Conservation (phyloP, 2,329 filamentous ascomycete species). For the Proliferodiscus dingleyae region DNA sequence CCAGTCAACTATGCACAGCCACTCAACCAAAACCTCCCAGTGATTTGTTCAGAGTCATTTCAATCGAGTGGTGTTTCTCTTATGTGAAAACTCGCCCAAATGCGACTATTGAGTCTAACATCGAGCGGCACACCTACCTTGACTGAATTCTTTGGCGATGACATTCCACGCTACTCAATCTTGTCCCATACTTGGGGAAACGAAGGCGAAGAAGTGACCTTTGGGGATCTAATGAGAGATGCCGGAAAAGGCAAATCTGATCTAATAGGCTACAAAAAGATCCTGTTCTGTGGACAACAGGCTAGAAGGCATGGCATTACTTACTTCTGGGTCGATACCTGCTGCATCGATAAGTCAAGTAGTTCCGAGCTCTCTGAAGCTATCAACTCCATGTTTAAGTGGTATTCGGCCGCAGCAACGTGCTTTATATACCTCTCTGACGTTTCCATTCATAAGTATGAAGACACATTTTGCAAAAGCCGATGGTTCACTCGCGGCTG, state of each 20-base stretch:
- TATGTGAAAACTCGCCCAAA: no score
- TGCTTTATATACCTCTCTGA: slow-evolving; percentile 17
- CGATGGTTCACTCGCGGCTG: slow-evolving; percentile 15
- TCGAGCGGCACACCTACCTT: no score
- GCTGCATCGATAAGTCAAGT: slow-evolving; percentile 18
- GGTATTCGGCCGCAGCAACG: slow-evolving; percentile 13
- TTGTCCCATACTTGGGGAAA: no score
- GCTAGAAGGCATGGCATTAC: slow-evolving; percentile 8
- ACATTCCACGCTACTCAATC: no score
- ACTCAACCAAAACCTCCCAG: no score
- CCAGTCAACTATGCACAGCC: no score
- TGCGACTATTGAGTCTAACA: no score
- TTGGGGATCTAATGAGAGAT: slow-evolving; percentile 5
- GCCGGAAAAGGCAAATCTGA: slow-evolving; percentile 5
- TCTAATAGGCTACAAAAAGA: slow-evolving; percentile 13
- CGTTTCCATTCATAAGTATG: slow-evolving; percentile 7
- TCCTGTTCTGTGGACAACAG: slow-evolving; percentile 15
- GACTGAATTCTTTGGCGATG: no score
- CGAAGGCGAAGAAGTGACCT: slow-evolving; percentile 13
- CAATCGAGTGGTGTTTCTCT: no score
- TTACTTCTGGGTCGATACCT: slow-evolving; percentile 19
- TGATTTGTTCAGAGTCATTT: no score
- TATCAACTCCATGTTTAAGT: slow-evolving; percentile 18
- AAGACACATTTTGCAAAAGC: slow-evolving; percentile 11
- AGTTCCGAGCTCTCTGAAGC: slow-evolving; percentile 12